Evolutionary conservation across 768 basidiomycete species (phyloP).

Genomic region (Serpula lacrymans): DNA sequence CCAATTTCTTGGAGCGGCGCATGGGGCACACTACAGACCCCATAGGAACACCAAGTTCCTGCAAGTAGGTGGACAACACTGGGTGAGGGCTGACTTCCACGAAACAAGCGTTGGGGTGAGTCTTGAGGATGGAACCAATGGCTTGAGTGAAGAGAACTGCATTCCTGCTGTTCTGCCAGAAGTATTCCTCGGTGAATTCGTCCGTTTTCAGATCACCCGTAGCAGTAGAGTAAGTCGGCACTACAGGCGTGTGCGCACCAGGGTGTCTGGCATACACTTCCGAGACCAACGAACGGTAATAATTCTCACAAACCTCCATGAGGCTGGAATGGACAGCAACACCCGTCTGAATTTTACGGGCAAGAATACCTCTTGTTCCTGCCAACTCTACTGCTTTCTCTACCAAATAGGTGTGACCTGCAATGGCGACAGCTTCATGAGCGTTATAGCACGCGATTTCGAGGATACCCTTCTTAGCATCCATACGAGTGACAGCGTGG

Average conservation of each 20-base stretch:
- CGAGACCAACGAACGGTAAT: constrained; percentile 24
- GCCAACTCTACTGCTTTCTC: constrained; percentile 30
- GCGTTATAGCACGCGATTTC: constrained; percentile 44
- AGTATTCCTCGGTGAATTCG: constrained; percentile 33
- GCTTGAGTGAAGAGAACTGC: constrained; percentile 37
- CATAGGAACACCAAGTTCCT: constrained; percentile 13
- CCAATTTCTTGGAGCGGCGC: constrained; percentile 20
- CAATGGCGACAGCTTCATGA: constrained; percentile 32
- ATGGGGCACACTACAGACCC: constrained; percentile 21
- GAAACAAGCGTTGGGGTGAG: constrained; percentile 22
- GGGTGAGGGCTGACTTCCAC: constrained; percentile 41
- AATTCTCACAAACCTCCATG: constrained; percentile 32
- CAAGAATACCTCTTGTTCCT: constrained; percentile 26
- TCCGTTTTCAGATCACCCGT: constrained; percentile 21
- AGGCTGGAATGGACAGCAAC: constrained; percentile 37
- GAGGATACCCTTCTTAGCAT: constrained; percentile 17
- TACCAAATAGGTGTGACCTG: constrained; percentile 27
- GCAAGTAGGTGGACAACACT: constrained; percentile 32
- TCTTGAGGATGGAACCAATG: constrained; percentile 19
- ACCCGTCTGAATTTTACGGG: constrained; percentile 33
- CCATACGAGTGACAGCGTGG: constrained; percentile 7
- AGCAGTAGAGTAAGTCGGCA: constrained; percentile 35
- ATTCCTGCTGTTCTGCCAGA: constrained; percentile 36
- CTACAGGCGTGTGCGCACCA: constrained; percentile 19
- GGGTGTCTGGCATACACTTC: constrained; percentile 29